Base-by-base conservation (phyloP, 1,139 yeast species). In the Geotrichum klebahnii region DNA sequence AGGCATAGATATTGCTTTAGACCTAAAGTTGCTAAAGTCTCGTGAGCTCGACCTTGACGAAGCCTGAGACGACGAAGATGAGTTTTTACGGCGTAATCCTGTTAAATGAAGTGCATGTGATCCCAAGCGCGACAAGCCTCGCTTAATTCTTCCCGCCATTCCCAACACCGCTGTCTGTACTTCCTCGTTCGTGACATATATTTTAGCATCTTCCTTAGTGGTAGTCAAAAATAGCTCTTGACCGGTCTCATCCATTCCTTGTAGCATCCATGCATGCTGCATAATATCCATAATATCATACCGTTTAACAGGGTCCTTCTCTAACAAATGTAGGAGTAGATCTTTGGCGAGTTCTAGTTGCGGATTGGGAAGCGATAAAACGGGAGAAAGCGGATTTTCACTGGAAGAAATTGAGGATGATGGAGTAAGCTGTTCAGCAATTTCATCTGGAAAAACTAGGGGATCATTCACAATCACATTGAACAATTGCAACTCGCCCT, bases 401-500 rank as follows among this genome's bases (percentile, higher is more conserved):
- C n/a, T n/a, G n/a, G n/a, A n/a, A n/a, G n/a, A n/a, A n/a, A n/a
- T n/a, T n/a, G n/a, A n/a, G n/a, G n/a, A n/a, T n/a, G n/a, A n/a
- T n/a, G n/a, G n/a, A n/a, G n/a, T n/a, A n/a, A n/a, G 16, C 34
- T 16, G 38, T 46, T 16, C n/a, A n/a, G 45, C 29, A 16, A 35
- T 56, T 20, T 45, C 74, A 10, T 68, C 71, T 0, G 97, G 96
- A 57, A 84, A 82, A 37, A 69, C 71, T 23, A 88, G 67, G 1
- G 74, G 74, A 37, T 82, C 77, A 52, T 79, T 77, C 19, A 81
- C 87, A 58, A 94, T 92, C 16, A 84, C 92, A 53, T 84, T 84
- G 66, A 92, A 92, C 44, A 94, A 73, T 55, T 84, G 90, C 66
- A 79, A 85, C 64, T 92, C 98, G 46, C 84, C 82, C 44, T 84